A percentile compares a stretch with the other conserved stretches of the same genome.
phyloP scores from a whole-genome alignment of 176 grass and related monocot species.

The Alopecurus myosuroides region DNA sequence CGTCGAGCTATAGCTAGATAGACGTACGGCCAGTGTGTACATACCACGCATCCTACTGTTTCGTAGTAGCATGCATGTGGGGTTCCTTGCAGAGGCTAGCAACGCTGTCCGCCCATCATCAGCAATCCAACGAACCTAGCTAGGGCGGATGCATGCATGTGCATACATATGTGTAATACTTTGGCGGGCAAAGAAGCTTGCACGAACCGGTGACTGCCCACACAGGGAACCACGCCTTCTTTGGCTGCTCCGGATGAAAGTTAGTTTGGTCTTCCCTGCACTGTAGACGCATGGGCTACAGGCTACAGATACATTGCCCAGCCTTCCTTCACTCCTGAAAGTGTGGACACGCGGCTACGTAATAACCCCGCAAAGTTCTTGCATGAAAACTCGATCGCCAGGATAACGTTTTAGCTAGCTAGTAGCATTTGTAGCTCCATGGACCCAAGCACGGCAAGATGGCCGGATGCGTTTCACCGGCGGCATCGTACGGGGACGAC shows the following conservation, averaged over 20 bases:
- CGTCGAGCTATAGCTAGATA: background rate
- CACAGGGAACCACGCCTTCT: background rate
- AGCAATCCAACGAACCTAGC: conserved; percentile 23
- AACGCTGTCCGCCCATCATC: conserved; percentile 15
- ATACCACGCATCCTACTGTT: conserved; percentile 6
- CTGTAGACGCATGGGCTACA: background rate
- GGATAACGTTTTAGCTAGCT: too few relatives aligned
- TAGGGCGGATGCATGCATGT: background rate
- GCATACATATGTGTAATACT: conserved; percentile 1
- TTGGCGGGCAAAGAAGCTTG: background rate
- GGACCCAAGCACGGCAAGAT: background rate
- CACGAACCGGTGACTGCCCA: conserved; percentile 1
- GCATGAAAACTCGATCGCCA: too few relatives aligned
- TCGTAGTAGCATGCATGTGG: conserved; percentile 21
- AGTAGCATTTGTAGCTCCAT: background rate
- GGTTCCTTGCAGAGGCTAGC: conserved; percentile 23
- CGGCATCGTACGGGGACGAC: background rate
- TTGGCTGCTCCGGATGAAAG: background rate
- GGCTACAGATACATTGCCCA: background rate
- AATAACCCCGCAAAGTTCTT: too few relatives aligned
- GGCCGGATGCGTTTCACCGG: background rate
- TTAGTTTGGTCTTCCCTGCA: conserved; percentile 14
- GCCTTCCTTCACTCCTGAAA: background rate
- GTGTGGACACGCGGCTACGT: too few relatives aligned
- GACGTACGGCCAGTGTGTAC: background rate